These are phyloP conservation scores for Teratosphaeria viscida DNA, from an alignment of 2,329 filamentous ascomycete genomes.

Conservation along the genomic window DNA sequence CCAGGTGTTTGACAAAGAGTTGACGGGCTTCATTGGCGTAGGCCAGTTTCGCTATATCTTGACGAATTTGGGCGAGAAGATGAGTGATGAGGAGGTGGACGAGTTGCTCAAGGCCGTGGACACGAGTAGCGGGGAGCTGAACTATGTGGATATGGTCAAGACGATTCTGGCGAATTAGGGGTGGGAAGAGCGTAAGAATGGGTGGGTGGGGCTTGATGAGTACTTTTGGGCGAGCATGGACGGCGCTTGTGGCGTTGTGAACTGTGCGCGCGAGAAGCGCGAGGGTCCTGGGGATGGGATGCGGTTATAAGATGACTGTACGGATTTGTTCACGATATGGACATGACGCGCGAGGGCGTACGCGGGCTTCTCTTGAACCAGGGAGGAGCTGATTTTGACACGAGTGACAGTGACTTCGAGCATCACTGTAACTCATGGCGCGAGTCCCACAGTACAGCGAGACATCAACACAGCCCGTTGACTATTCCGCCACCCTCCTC, in stretches of 20 bases:
- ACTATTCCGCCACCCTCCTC: too few relatives aligned
- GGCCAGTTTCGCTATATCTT: constrained; percentile 95
- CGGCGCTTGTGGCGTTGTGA: not conserved
- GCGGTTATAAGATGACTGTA: not conserved
- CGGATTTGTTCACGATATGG: not conserved
- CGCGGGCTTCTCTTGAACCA: not conserved
- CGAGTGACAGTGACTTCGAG: not conserved
- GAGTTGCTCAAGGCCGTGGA: constrained; percentile 98
- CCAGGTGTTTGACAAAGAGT: constrained; percentile 98
- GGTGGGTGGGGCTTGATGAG: not conserved
- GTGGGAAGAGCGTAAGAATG: too few relatives aligned
- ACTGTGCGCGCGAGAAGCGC: not conserved
- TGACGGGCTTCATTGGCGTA: constrained; percentile 95
- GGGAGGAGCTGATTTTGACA: constrained; percentile 2
- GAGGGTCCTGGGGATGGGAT: not conserved
- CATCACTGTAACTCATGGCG: too few relatives aligned
- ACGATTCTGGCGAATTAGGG: constrained; percentile 29
- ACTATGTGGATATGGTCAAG: constrained; percentile 61
- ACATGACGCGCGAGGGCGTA: not conserved
- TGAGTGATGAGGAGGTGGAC: constrained; percentile 97
- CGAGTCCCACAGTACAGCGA: too few relatives aligned
- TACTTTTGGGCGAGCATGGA: not conserved
- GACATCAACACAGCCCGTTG: too few relatives aligned
- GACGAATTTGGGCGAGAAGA: constrained; percentile 97
- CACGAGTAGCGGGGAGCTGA: constrained; percentile 90